Evolutionary conservation across 805 yeast genomes (phyloP).

Genomic region (Helenozyma rhizophorensis): DNA sequence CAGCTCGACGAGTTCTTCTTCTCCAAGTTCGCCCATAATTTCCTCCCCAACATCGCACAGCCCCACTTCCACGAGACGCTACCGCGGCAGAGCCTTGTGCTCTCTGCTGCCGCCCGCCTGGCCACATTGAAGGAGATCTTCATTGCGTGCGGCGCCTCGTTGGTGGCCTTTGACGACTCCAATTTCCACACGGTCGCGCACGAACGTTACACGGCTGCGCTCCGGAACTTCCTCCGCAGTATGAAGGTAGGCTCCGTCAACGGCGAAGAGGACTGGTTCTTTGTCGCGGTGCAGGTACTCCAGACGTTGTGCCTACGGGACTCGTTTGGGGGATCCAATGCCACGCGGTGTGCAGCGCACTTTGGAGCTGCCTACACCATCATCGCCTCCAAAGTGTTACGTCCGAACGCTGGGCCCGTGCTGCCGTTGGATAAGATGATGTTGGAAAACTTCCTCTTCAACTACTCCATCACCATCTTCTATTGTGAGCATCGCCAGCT

Average conservation of each 20-base stretch:
- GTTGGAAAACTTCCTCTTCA: slow-evolving; percentile 14
- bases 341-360: slow-evolving; percentile 14
- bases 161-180: slow-evolving; percentile 9
- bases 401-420: not conserved
- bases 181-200: slow-evolving; percentile 5
- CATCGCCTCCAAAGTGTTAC: slow-evolving; percentile 1
- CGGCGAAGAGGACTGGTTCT: slow-evolving; percentile 13
- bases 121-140: slow-evolving; percentile 9
- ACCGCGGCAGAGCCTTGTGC: slow-evolving; percentile 5
- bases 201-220: slow-evolving; percentile 8
- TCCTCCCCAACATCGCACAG: slow-evolving; percentile 14
- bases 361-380: slow-evolving; percentile 11
- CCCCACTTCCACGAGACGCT: slow-evolving; percentile 6
- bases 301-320: slow-evolving; percentile 13
- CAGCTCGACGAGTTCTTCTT: slow-evolving; percentile 7
- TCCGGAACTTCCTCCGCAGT: slow-evolving; percentile 4
- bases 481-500: slow-evolving; percentile 11
- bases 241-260: slow-evolving; percentile 5
- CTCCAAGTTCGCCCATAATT: slow-evolving; percentile 5
- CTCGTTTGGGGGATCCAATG: slow-evolving; percentile 7
- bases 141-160: slow-evolving; percentile 14
- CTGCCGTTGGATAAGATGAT: slow-evolving; percentile 10
- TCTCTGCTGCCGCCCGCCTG: slow-evolving; percentile 9
- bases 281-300: slow-evolving; percentile 15
- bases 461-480: slow-evolving; percentile 12